phyloP scores from a whole-genome alignment of 495 filamentous ascomycete genomes.

The Aspergillus leporis region DNA sequence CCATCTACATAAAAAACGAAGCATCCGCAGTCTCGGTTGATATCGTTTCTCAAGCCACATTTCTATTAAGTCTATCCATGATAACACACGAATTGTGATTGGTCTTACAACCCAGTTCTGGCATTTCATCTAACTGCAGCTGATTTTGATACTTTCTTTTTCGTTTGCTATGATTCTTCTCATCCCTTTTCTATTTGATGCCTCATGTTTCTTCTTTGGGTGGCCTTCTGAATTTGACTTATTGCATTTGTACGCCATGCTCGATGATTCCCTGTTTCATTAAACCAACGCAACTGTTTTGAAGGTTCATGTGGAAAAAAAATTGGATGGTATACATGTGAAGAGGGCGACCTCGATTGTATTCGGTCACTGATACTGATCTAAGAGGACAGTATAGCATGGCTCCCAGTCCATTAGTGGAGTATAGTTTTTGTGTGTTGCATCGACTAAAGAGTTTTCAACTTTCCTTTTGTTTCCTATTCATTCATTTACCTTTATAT shows the following conservation, averaged over 20 bases:
- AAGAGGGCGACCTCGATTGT: constrained; percentile 28
- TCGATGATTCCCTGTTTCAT: constrained; percentile 23
- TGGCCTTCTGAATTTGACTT: constrained; percentile 22
- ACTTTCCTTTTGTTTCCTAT: not conserved
- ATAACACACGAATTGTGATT: not conserved
- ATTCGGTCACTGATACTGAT: constrained; percentile 9
- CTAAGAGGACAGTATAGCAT: constrained; percentile 8
- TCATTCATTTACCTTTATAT: constrained; percentile 21
- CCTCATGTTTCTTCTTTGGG: constrained; percentile 16
- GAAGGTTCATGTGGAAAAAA: constrained; percentile 9
- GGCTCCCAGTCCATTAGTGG: constrained; percentile 1
- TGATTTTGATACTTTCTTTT: constrained; percentile 7
- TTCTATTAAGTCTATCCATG: not conserved
- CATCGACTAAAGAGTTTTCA: not conserved
- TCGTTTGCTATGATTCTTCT: not conserved
- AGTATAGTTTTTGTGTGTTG: constrained; percentile 10
- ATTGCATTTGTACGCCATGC: constrained; percentile 17
- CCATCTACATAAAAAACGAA: constrained; percentile 51
- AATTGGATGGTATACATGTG: constrained; percentile 18
- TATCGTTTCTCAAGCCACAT: not conserved
- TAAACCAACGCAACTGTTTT: constrained; percentile 7
- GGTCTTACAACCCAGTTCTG: constrained; percentile 9
- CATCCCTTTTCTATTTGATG: not conserved
- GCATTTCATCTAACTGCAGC: constrained; percentile 12
- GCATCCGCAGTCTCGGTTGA: constrained; percentile 50